Base-by-base conservation (phyloP, 2,329 filamentous ascomycete genomes). In the Nectriaceae sp. region DNA sequence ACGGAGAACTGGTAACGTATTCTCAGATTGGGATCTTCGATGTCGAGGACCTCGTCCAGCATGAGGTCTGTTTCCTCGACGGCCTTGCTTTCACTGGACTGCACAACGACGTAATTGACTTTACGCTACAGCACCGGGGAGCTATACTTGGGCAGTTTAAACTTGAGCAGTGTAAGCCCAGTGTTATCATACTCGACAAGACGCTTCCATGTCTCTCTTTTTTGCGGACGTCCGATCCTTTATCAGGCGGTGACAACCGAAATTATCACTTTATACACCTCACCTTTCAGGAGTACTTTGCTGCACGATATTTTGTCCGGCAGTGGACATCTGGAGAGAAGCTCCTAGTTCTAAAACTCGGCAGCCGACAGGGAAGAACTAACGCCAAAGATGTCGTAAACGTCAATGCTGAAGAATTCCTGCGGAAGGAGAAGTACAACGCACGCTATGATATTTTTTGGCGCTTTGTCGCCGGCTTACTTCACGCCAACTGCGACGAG, bases 221-320 rank as follows among this genome's bases (percentile, higher is more conserved):
- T 55, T 50, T 72, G 4, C 66, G 68, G 3, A 63, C 64, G 3
- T 70, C 70, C 31, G 62, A 68, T 39, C 18, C 47, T 5, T 59
- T 49, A 16, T 21, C 46, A 43, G 19, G 60, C 3, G 20, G 44
- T 4, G 8, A 46, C n/a, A 24, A 57, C 18, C 54, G 41, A 47
- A 63, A 29, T 20, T 74, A 72, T 44, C 66, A 74, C 48, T 75
- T 75, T 40, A 20, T 74, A 21, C 72, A 75, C 49, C 52, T 74
- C 6, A 74, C 71, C 1, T 71, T 70, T 50, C 70, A 74, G 47
- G 72, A 74, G 52, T 74, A 63, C 44, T 74, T 74, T 58, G 70
- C 68, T 0, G 72, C 72, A 3, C 59, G 50, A 21, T 72, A 73
- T 52, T 72, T 73, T 52, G 62, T 63, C 15, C 56, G 55, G 24